A percentile compares a stretch with the other conserved stretches of the same genome.
These are phyloP conservation scores for Gnomoniopsis smithogilvyi DNA, from an alignment of 2,329 filamentous ascomycete species.

Conservation along the genomic window DNA sequence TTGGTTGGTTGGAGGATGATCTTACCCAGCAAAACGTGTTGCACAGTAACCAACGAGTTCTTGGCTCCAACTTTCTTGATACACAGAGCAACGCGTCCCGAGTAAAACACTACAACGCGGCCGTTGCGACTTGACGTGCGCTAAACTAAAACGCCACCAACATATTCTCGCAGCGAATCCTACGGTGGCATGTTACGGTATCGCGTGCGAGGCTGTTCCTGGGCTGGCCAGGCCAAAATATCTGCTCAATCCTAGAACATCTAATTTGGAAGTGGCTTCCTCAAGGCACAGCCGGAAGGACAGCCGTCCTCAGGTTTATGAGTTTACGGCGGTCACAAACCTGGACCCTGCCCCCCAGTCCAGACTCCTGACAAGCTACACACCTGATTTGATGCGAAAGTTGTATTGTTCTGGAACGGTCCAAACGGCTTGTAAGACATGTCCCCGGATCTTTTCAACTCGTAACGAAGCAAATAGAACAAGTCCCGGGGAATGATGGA, in stretches of 20 bases:
- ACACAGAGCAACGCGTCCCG: no score
- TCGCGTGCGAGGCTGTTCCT: no score
- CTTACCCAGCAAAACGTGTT: no score
- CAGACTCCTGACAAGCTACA: not conserved
- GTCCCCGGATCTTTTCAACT: not conserved
- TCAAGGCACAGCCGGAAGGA: not conserved
- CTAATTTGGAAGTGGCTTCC: not conserved
- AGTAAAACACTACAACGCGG: no score
- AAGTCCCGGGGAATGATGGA: no score
- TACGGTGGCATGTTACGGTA: no score
- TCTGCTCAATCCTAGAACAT: not conserved
- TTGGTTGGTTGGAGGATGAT: no score
- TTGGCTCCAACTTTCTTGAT: no score
- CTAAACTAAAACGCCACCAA: no score
- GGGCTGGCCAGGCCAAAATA: not conserved
- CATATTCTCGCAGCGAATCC: no score
- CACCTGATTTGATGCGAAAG: not conserved
- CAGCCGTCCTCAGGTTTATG: not conserved
- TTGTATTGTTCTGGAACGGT: not conserved
- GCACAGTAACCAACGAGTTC: no score
- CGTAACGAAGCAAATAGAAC: not conserved
- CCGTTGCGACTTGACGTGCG: no score
- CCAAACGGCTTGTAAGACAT: not conserved
- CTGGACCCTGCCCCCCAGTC: not conserved
- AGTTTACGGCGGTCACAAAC: not conserved